Evolutionary conservation across 2,329 filamentous ascomycete genomes (phyloP).

Genomic region (Pseudogymnoascus sp.): DNA sequence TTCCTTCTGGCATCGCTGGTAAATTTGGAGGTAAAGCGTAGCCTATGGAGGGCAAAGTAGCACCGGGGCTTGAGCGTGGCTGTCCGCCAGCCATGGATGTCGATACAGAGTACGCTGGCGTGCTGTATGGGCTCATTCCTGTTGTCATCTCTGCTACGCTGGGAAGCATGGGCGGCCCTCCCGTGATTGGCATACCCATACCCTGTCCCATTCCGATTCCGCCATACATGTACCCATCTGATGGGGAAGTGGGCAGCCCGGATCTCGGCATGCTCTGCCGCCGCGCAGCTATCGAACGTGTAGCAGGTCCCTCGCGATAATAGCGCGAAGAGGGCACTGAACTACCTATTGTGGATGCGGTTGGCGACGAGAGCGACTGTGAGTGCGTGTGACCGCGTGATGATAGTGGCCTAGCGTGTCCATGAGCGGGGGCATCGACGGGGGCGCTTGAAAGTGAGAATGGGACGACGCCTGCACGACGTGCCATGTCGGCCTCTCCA

Average conservation of each 20-base stretch:
- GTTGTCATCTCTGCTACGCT: conserved; percentile 57
- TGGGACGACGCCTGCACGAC: conserved; percentile 79
- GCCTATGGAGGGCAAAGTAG: conserved; percentile 27
- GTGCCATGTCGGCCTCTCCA: conserved; percentile 87
- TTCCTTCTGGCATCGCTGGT: neutral
- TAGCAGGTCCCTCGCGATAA: conserved; percentile 1
- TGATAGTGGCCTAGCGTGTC: conserved; percentile 36
- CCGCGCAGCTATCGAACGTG: conserved; percentile 24
- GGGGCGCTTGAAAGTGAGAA: conserved; percentile 62
- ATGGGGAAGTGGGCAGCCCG: conserved; percentile 25
- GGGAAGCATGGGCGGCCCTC: conserved; percentile 39
- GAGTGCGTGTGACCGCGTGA: conserved; percentile 20
- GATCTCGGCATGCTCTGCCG: conserved; percentile 27
- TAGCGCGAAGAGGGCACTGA: neutral
- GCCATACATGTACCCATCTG: conserved; percentile 3
- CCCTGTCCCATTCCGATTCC: conserved; percentile 17
- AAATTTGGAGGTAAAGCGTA: conserved; percentile 9
- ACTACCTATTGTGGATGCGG: conserved; percentile 13
- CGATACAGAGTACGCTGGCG: conserved; percentile 43
- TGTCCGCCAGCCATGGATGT: conserved; percentile 21
- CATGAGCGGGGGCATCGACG: conserved; percentile 34
- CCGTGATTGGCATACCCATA: conserved; percentile 20
- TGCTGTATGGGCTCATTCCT: conserved; percentile 52
- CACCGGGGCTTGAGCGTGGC: conserved; percentile 33
- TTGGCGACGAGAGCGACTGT: conserved; percentile 17